Conservation (phyloP, 2,329 filamentous ascomycete species). For the Xylariales sp. region DNA sequence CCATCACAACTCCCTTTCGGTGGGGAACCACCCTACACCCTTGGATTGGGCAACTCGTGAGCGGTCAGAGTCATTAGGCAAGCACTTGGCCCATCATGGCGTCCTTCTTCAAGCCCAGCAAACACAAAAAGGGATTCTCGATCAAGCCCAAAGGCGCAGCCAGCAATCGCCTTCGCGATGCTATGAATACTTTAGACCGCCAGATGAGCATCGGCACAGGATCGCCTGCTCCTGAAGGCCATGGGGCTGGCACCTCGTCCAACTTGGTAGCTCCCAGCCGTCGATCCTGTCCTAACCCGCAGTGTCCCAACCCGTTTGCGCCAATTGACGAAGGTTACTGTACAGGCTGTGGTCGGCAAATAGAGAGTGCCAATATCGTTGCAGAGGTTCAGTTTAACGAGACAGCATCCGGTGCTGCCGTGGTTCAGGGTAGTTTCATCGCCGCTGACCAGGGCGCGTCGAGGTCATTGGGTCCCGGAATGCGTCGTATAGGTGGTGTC, state of each 20-base stretch:
- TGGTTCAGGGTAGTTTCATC: constrained; percentile 87
- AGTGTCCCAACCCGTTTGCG: constrained; percentile 54
- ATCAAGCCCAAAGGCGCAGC: constrained; percentile 41
- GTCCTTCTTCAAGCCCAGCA: constrained; percentile 39
- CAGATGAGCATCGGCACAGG: constrained; percentile 17
- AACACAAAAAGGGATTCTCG: constrained; percentile 27
- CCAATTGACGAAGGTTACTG: constrained; percentile 63
- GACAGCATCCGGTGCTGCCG: constrained; percentile 75
- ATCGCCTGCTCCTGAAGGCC: constrained; percentile 12
- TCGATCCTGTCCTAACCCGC: constrained; percentile 53
- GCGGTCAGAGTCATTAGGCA: too few relatives aligned
- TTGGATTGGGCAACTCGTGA: too few relatives aligned
- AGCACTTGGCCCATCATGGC: too few relatives aligned
- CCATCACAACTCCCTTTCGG: too few relatives aligned
- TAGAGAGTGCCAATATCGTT: constrained; percentile 85
- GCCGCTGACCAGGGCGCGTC: constrained; percentile 80
- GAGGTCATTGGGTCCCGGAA: constrained; percentile 60
- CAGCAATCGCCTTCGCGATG: constrained; percentile 46
- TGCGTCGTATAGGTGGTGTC: constrained; percentile 52
- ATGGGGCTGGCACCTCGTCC: constrained; percentile 11
- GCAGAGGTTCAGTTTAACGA: constrained; percentile 91
- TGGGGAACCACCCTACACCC: too few relatives aligned
- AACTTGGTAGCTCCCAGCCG: constrained; percentile 26
- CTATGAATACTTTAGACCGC: constrained; percentile 18
- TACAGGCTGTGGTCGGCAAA: constrained; percentile 77